These are phyloP conservation scores for Tylopilus felleus DNA, from an alignment of 768 basidiomycete genomes.

Conservation along the genomic window DNA sequence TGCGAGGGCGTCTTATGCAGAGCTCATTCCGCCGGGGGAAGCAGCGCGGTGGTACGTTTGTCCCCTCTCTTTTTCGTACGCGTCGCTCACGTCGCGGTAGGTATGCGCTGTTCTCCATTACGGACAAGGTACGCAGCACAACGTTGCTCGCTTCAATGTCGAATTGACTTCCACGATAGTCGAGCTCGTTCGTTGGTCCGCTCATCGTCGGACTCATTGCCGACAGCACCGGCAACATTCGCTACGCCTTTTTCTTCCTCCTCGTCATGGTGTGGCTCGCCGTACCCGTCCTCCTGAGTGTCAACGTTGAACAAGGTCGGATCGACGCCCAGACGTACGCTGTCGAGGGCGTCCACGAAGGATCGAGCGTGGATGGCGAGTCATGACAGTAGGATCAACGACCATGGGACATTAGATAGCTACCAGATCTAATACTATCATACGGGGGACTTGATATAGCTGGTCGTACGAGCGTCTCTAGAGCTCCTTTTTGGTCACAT, in stretches of 20 bases:
- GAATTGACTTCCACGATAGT: constrained; percentile 41
- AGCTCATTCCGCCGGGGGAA: constrained; percentile 81
- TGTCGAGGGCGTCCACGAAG: background rate
- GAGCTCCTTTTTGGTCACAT: constrained; percentile 27
- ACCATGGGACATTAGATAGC: background rate
- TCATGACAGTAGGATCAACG: background rate
- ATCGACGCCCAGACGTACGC: constrained; percentile 43
- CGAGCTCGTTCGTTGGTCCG: constrained; percentile 90
- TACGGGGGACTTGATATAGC: no score
- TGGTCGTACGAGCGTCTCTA: no score
- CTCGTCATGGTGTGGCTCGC: constrained; percentile 77
- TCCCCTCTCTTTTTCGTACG: background rate
- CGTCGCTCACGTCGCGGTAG: constrained; percentile 16
- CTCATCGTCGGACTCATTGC: constrained; percentile 85
- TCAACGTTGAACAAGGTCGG: constrained; percentile 66
- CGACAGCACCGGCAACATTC: constrained; percentile 87
- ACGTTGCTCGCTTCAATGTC: background rate
- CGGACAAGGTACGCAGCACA: constrained; percentile 60
- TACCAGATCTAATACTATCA: background rate
- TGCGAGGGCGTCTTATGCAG: constrained; percentile 82
- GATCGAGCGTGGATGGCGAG: background rate
- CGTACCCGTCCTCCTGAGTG: constrained; percentile 67
- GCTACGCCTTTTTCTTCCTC: constrained; percentile 88
- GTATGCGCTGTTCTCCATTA: constrained; percentile 84
- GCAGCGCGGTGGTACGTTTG: constrained; percentile 77